Percentiles rank a stretch among this genome's conserved stretches.
Evolutionary conservation across 2,329 filamentous ascomycete species (phyloP).

Genomic region (Cyphellophora europaea): DNA sequence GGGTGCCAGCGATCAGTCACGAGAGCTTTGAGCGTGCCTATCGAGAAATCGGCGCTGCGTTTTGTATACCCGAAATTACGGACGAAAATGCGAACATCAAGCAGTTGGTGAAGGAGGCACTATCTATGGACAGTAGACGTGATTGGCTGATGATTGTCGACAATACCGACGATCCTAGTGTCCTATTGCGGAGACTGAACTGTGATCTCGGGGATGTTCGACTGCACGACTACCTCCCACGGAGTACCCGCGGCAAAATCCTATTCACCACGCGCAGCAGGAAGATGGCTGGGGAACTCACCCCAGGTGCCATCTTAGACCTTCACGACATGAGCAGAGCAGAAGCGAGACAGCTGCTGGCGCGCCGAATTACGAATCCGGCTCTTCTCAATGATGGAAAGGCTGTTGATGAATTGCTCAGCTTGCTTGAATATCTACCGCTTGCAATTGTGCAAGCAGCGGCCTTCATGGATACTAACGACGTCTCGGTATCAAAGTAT

Average conservation of each 20-base stretch:
- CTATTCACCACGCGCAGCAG: conserved; percentile 24
- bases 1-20: conserved; percentile 20
- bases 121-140: conserved; percentile 13
- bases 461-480: conserved; percentile 15
- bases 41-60: conserved; percentile 20
- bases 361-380: conserved; percentile 3
- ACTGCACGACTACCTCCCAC: conserved; percentile 13
- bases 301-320: conserved; percentile 3
- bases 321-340: conserved; percentile 1
- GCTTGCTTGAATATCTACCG: conserved; percentile 17
- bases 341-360: conserved; percentile 21
- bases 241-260: conserved; percentile 15
- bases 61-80: conserved; percentile 19
- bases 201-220: neutral
- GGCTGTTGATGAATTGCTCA: conserved; percentile 7
- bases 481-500: conserved; percentile 9
- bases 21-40: conserved; percentile 20
- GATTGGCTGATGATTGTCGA: conserved; percentile 14
- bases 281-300: conserved; percentile 14
- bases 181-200: neutral
- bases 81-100: conserved; percentile 19
- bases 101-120: conserved; percentile 19
- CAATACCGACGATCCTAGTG: conserved; percentile 10
- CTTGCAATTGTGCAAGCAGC: conserved; percentile 20
- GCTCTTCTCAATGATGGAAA: conserved; percentile 10